These are phyloP conservation scores for Xylaria multiplex DNA, from an alignment of 2,329 filamentous ascomycete genomes.

Conservation along the genomic window DNA sequence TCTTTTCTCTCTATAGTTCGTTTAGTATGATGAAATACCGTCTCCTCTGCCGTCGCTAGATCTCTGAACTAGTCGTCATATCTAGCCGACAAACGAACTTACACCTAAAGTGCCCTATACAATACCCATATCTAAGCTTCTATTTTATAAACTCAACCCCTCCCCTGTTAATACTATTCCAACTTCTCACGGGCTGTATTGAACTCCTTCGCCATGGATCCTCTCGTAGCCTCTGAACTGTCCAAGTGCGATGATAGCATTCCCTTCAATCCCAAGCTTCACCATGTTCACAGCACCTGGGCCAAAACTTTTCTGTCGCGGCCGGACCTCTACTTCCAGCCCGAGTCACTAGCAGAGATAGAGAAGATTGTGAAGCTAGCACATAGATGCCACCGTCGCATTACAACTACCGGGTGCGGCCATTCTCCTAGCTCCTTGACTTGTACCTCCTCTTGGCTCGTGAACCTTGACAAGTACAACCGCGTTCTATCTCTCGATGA, in stretches of 20 bases:
- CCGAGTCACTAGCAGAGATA: conserved; percentile 80
- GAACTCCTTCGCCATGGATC: conserved; percentile 40
- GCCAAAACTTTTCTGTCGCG: conserved; percentile 89
- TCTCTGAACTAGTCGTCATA: not conserved
- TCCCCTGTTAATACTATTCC: not conserved
- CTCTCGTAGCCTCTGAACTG: conserved; percentile 43
- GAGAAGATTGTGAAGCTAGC: conserved; percentile 85
- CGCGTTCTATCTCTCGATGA: conserved; percentile 76
- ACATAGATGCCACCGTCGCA: conserved; percentile 78
- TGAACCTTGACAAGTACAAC: conserved; percentile 89
- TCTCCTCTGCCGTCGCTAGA: not conserved
- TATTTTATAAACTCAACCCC: conserved; percentile 4
- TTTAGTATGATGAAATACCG: conserved; percentile 3
- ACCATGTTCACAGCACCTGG: conserved; percentile 90
- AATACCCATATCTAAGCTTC: conserved; percentile 1
- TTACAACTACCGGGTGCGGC: conserved; percentile 88
- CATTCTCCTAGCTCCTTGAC: conserved; percentile 94
- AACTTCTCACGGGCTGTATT: not conserved
- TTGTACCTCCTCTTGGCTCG: conserved; percentile 91
- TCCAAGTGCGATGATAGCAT: conserved; percentile 53
- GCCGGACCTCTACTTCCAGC: conserved; percentile 91
- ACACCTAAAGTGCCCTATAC: not conserved
- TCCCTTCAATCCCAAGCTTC: conserved; percentile 78
- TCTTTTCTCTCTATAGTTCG: not conserved
- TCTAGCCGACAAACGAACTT: not conserved